Base-by-base conservation (phyloP, 176 grass and related monocot genomes). In the Lolium rigidum region DNA sequence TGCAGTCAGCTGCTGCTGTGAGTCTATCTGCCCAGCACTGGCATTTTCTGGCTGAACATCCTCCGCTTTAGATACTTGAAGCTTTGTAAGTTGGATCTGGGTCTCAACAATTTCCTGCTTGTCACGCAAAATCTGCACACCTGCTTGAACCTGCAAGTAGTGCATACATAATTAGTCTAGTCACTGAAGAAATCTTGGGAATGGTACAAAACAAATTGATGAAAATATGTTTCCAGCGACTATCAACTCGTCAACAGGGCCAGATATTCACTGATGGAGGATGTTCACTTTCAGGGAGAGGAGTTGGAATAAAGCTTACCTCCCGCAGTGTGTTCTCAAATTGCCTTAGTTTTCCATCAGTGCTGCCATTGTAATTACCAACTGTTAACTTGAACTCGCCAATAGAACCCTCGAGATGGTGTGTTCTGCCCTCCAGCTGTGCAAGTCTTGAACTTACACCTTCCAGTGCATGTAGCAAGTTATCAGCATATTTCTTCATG, bases 401-500 rank as follows among this genome's bases (percentile, higher is more conserved):
- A 68, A 96, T 77, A 82, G 90, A 90, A 48, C 22, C 89, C 88
- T 96, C 92, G 28, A 99, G 87, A 87, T 91, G 82, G 76, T 88
- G 87, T 78, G 92, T 88, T 79, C 90, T 92, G 24, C 63, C 92
- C 83, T 99, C 97, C 18, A 99, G 77, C 70, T 94, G 90, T 28
- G 80, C 90, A 73, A 99, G 82, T 77, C 80, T 92, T 76, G 92
- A 95, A 80, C 84, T 96, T 55, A 99, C 83, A 82, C 82, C 80
- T 87, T 99, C 94, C 10, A 99, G 62, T 31, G 87, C 90, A 90
- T 92, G 84, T 74, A 99, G 85, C 67, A 99, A 63, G 76, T 84
- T 94, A 86, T 99, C 97, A 69, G 77, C 79, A 80, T 99, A 91
- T 79, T 94, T 99, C 82, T 99, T 99, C 65, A 99, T 93, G 2